Evolutionary conservation across 768 basidiomycete species (phyloP).

Genomic region (Suillus fuscotomentosus): DNA sequence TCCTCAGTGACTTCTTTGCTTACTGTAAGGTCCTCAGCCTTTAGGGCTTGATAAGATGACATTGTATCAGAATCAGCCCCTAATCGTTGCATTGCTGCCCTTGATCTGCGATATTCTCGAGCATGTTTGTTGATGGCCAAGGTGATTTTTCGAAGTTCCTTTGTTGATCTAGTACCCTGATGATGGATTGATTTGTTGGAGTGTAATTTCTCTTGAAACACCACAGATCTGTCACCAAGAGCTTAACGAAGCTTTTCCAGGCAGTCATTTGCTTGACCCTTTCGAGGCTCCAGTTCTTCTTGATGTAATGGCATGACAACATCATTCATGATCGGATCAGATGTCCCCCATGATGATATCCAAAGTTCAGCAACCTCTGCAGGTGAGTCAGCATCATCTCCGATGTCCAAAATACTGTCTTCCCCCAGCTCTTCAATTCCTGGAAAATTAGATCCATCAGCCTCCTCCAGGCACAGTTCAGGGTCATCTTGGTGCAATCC

Average conservation of each 20-base stretch:
- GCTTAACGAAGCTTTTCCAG: constrained; percentile 5
- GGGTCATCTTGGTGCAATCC: not conserved
- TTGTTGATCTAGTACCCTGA: constrained; percentile 5
- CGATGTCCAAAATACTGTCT: not conserved
- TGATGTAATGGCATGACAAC: not conserved
- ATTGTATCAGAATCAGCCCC: not conserved
- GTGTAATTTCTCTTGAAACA: constrained; percentile 5
- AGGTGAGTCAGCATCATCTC: not conserved
- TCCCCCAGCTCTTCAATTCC: not conserved
- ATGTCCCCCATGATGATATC: constrained; percentile 3
- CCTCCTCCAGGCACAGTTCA: not conserved
- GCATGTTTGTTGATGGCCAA: constrained; percentile 3
- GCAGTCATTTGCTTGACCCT: constrained; percentile 9
- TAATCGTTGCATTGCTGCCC: not conserved
- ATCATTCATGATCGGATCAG: not conserved
- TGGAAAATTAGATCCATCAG: not conserved
- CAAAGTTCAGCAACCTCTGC: not conserved
- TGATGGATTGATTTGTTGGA: not conserved
- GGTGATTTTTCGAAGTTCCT: not conserved
- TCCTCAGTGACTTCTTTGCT: constrained; percentile 6
- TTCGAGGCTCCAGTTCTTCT: constrained; percentile 5
- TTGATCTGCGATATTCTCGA: not conserved
- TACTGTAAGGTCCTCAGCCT: constrained; percentile 2
- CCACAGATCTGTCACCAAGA: constrained; percentile 4
- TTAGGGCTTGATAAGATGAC: not conserved